Evolutionary conservation across 257 asterid species (phyloP).

Genomic region (Leptodermis oblonga): DNA sequence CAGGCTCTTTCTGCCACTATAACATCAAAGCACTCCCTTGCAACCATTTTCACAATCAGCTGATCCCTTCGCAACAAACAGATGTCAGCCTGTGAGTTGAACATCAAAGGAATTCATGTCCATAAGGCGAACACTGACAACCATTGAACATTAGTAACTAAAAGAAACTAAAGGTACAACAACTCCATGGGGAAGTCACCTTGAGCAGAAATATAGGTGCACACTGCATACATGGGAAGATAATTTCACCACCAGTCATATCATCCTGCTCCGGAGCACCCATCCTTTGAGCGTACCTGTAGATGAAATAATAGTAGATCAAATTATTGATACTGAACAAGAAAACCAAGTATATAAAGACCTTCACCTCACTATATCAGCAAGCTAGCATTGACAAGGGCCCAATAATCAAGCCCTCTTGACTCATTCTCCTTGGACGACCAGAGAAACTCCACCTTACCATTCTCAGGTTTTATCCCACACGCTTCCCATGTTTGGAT

Average conservation of each 20-base stretch:
- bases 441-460: conserved; percentile 83
- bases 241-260: conserved; percentile 66
- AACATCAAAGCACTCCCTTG: conserved; percentile 81
- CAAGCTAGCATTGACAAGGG: conserved; percentile 76
- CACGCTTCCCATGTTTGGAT: conserved; percentile 89
- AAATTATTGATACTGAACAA: not conserved
- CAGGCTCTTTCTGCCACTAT: conserved; percentile 74
- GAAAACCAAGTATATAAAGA: not conserved
- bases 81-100: conserved; percentile 64
- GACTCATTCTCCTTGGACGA: conserved; percentile 78
- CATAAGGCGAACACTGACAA: not conserved
- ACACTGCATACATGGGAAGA: conserved; percentile 90
- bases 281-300: conserved; percentile 81
- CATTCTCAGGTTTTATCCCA: conserved; percentile 70
- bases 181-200: conserved; percentile 31
- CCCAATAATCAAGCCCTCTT: conserved; percentile 83
- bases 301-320: not conserved
- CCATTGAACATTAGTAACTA: not conserved
- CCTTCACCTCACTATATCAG: conserved; percentile 57
- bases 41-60: conserved; percentile 76
- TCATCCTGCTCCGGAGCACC: conserved; percentile 82
- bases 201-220: conserved; percentile 78
- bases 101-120: not conserved
- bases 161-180: not conserved
- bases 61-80: conserved; percentile 92